These are phyloP conservation scores for Leccinum fibrillosum DNA, from an alignment of 768 basidiomycete species.

Conservation along the genomic window DNA sequence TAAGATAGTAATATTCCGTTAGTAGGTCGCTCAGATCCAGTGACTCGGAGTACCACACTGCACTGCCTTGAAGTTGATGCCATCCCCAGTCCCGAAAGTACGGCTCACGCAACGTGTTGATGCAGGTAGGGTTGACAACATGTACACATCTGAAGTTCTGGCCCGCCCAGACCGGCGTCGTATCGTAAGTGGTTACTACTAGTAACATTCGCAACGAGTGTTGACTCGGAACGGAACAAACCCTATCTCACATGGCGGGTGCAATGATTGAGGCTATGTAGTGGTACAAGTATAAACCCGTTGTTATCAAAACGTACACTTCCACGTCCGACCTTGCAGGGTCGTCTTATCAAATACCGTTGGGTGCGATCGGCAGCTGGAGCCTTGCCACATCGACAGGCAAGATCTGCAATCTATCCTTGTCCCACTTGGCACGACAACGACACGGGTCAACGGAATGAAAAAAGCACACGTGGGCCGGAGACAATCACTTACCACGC, in stretches of 20 bases:
- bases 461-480: neutral
- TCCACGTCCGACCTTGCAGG: neutral
- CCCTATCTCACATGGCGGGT: neutral
- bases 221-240: neutral
- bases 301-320: neutral
- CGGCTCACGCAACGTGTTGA: slow-evolving; percentile 7
- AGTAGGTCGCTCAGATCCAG: neutral
- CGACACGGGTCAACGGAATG: neutral
- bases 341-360: neutral
- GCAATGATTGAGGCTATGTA: neutral
- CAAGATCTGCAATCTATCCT: slow-evolving; percentile 47
- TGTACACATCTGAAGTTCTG: neutral
- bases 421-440: slow-evolving; percentile 48
- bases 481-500: slow-evolving; percentile 20
- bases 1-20: neutral
- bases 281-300: neutral
- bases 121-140: neutral
- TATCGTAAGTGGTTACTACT: neutral
- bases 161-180: neutral
- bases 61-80: too few species aligned
- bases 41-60: neutral
- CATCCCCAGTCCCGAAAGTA: neutral
- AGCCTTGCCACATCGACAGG: slow-evolving; percentile 38
- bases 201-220: too few species aligned
- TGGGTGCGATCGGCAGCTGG: neutral